A percentile compares a stretch with the other conserved stretches of the same genome.
These are phyloP conservation scores for Carex parvula DNA, from an alignment of 176 grass and related monocot species.

Conservation along the genomic window DNA sequence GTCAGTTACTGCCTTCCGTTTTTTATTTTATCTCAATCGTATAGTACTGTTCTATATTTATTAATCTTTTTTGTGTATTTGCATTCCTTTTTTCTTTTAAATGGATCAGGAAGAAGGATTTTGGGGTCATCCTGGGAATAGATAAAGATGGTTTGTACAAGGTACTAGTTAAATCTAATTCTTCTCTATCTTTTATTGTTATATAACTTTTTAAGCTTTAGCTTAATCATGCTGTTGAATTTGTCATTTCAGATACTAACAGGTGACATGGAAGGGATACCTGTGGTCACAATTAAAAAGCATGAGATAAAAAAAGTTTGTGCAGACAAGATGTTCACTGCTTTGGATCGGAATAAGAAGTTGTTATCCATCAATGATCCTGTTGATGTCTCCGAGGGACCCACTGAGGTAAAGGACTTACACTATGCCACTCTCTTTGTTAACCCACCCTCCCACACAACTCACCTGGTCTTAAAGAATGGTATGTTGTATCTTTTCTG, in stretches of 20 bases:
- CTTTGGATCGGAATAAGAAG: conserved; percentile 66
- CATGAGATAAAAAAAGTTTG: conserved; percentile 69
- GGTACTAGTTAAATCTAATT: conserved; percentile 29
- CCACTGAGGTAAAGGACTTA: conserved; percentile 48
- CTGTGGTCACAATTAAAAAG: conserved; percentile 48
- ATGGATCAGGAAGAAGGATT: conserved; percentile 65
- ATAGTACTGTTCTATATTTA: not conserved
- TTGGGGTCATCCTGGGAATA: conserved; percentile 70
- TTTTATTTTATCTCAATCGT: not conserved
- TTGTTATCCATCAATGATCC: conserved; percentile 75
- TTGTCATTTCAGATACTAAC: conserved; percentile 57
- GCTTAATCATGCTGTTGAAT: conserved; percentile 20
- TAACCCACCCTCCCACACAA: not conserved
- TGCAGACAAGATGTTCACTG: conserved; percentile 96
- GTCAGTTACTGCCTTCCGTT: conserved; percentile 36
- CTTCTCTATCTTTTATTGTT: not conserved
- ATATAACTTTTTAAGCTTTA: conserved; percentile 13
- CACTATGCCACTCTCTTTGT: not conserved
- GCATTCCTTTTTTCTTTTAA: conserved; percentile 36
- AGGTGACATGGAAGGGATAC: conserved; percentile 62
- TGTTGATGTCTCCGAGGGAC: conserved; percentile 66
- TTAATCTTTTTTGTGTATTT: not conserved
- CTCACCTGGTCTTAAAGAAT: not conserved
- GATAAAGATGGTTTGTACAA: conserved; percentile 81
- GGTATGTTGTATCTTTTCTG: not conserved